A percentile compares a stretch with the other conserved stretches of the same genome.
phyloP scores from a whole-genome alignment of 768 basidiomycete species.

The Dacryopinax primogenitus region DNA sequence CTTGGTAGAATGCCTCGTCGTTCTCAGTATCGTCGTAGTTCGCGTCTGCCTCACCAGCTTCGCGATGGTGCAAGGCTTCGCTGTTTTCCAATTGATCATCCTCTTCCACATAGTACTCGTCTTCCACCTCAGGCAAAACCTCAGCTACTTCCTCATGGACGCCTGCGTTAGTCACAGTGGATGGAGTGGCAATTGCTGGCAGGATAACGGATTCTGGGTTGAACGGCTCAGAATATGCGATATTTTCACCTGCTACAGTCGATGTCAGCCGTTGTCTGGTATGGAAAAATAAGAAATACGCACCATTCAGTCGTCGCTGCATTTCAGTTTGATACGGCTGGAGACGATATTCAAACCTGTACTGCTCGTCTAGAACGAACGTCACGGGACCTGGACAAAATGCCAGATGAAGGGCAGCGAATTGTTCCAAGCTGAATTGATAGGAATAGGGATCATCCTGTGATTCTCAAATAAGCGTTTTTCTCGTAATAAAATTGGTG shows the following conservation, averaged over 20 bases:
- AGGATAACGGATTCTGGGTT: neutral
- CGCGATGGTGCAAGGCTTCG: neutral
- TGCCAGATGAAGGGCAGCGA: neutral
- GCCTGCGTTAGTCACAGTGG: neutral
- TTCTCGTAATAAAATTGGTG: neutral
- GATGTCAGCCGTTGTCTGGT: neutral
- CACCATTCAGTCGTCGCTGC: neutral
- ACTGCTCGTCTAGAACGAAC: neutral
- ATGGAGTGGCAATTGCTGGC: neutral
- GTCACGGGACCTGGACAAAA: neutral
- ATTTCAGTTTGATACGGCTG: neutral
- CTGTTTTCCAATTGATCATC: neutral
- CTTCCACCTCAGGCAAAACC: neutral
- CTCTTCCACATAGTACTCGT: neutral
- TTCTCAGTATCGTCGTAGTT: neutral
- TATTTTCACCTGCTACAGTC: neutral
- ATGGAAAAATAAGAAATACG: neutral
- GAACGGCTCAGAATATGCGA: neutral
- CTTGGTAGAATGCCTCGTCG: neutral
- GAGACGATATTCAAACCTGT: conserved; percentile 3
- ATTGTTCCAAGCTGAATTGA: neutral
- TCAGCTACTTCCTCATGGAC: neutral
- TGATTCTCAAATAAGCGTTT: neutral
- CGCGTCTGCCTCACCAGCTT: neutral
- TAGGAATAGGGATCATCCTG: neutral